phyloP scores from a whole-genome alignment of 208 protist genomes.

The Leptomonas seymouri region DNA sequence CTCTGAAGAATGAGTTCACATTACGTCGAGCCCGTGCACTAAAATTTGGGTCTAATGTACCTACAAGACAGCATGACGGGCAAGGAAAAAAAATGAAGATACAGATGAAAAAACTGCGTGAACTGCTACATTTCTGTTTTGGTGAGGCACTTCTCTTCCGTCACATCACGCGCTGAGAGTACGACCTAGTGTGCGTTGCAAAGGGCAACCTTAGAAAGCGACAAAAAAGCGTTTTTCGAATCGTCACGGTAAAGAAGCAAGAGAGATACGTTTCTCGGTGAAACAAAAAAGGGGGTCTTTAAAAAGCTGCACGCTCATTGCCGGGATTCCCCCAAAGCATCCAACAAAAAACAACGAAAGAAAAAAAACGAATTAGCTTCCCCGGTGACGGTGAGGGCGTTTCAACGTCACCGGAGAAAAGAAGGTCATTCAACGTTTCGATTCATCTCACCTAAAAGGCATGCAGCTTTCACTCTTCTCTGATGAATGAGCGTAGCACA shows the following conservation, averaged over 20 bases:
- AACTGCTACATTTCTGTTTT: no score
- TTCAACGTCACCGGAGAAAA: no score
- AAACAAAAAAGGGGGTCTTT: no score
- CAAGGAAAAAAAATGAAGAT: constrained; percentile 8
- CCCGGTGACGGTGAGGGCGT: no score
- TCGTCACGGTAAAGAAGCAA: not conserved
- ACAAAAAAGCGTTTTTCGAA: no score
- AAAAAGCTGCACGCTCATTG: no score
- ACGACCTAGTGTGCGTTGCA: not conserved
- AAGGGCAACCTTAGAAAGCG: not conserved
- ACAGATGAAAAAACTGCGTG: no score
- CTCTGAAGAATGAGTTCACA: constrained; percentile 1
- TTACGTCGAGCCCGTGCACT: not conserved
- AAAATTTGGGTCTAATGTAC: not conserved
- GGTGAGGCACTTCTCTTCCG: not conserved
- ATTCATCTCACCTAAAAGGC: not conserved
- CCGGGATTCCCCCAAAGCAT: no score
- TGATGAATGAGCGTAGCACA: not conserved
- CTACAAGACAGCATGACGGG: not conserved
- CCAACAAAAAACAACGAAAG: no score
- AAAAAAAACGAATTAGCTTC: not conserved
- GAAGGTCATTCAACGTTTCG: not conserved
- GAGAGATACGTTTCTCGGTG: not conserved
- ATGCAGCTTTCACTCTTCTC: not conserved
- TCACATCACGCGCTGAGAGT: not conserved